Evolutionary conservation across 2,329 filamentous ascomycete species (phyloP).

Genomic region (Aspergillus latus): DNA sequence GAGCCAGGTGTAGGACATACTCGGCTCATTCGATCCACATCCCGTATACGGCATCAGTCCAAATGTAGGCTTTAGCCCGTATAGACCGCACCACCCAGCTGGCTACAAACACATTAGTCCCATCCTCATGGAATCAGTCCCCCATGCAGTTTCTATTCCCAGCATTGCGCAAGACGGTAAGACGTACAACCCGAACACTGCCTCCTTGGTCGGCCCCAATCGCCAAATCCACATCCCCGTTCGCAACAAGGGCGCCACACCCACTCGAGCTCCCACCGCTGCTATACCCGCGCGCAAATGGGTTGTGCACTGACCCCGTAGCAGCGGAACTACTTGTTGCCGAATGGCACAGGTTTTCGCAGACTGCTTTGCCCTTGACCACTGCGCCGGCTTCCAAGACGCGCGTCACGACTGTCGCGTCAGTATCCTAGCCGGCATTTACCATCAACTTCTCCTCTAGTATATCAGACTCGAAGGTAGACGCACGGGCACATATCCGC

Average conservation of each 20-base stretch:
- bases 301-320: constrained; percentile 51
- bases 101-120: neutral
- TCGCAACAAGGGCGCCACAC: constrained; percentile 42
- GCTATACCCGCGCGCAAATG: constrained; percentile 33
- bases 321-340: constrained; percentile 46
- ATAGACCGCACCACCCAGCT: neutral
- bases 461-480: neutral
- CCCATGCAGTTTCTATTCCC: no score
- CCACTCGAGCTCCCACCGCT: constrained; percentile 52
- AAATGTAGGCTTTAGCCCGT: neutral
- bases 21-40: neutral
- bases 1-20: neutral
- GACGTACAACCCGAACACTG: neutral
- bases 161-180: neutral
- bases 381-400: constrained; percentile 25
- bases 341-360: constrained; percentile 50
- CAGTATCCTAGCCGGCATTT: constrained; percentile 16
- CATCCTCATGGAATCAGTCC: neutral
- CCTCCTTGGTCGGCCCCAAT: neutral
- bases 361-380: constrained; percentile 48
- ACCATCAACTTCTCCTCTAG: neutral
- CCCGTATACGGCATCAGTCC: neutral
- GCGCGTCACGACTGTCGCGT: constrained; percentile 47
- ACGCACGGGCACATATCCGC: neutral
- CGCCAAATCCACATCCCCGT: neutral